A percentile compares a stretch with the other conserved stretches of the same genome.
These are phyloP conservation scores for Thermomucor indicae-seudaticae DNA, from an alignment of 371 early-diverging fungal species.

Conservation along the genomic window DNA sequence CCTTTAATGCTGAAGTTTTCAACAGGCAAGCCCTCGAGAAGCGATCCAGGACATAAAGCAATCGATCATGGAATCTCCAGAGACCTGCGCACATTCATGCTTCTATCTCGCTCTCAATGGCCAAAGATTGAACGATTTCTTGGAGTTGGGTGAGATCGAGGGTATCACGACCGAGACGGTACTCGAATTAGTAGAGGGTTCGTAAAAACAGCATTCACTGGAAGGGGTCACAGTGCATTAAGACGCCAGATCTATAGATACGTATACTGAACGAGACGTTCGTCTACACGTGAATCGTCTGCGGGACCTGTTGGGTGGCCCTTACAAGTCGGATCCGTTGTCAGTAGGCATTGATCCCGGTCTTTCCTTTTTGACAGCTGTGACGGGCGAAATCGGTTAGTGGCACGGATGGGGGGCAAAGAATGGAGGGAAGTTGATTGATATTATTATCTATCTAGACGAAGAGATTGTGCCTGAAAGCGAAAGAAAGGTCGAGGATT, in stretches of 20 bases:
- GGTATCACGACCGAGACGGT: conserved; percentile 66
- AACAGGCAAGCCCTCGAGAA: conserved; percentile 67
- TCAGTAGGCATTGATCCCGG: conserved; percentile 74
- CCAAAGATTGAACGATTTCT: conserved; percentile 64
- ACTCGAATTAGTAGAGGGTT: conserved; percentile 74
- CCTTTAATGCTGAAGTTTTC: not conserved
- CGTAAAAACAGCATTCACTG: not conserved
- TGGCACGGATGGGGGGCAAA: not conserved
- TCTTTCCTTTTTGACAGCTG: conserved; percentile 63
- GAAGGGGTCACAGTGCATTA: not conserved
- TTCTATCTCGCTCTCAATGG: conserved; percentile 80
- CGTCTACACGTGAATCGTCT: conserved; percentile 85
- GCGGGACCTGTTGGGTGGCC: conserved; percentile 79
- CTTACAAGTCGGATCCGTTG: conserved; percentile 63
- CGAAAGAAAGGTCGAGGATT: conserved; percentile 40
- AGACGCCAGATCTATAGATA: conserved; percentile 38
- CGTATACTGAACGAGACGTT: conserved; percentile 87
- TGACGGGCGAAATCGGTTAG: conserved; percentile 64
- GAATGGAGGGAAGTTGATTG: not conserved
- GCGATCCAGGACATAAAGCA: conserved; percentile 86
- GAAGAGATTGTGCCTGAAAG: conserved; percentile 34
- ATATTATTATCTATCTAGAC: conserved; percentile 16
- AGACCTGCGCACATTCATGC: conserved; percentile 84
- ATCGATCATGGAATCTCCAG: conserved; percentile 81
- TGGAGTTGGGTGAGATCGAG: conserved; percentile 73